A percentile compares a stretch with the other conserved stretches of the same genome.
phyloP scores from a whole-genome alignment of 768 basidiomycete species.

The Rhodotorula graminis region DNA sequence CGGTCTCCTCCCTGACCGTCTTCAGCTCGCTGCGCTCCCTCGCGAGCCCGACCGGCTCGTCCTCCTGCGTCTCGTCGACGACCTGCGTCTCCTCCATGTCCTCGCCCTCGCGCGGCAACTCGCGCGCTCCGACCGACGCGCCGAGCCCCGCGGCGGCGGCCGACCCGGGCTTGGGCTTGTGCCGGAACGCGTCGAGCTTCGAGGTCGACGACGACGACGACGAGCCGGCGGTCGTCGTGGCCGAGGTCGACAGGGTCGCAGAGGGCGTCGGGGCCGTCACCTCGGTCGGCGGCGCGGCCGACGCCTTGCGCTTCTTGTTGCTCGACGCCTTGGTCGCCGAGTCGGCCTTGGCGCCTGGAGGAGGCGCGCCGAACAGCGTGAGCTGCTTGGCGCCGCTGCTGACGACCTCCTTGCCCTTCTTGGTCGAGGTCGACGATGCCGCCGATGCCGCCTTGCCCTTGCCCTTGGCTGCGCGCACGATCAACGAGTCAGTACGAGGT shows the following conservation, averaged over 20 bases:
- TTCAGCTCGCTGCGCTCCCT: constrained; percentile 1
- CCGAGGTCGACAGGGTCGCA: background rate
- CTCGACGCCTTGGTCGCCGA: background rate
- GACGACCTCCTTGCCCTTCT: constrained; percentile 13
- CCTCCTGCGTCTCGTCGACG: constrained; percentile 9
- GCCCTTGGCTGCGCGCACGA: constrained; percentile 14
- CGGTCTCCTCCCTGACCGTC: constrained; percentile 9
- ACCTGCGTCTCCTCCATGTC: constrained; percentile 29
- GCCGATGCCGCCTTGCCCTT: constrained; percentile 11
- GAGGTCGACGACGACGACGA: background rate
- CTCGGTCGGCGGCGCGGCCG: background rate
- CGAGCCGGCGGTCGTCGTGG: too few species aligned
- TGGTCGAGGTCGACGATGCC: background rate
- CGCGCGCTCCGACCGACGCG: constrained; percentile 1
- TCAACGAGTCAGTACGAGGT: too few species aligned
- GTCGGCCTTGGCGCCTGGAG: constrained; percentile 9
- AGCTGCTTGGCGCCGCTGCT: constrained; percentile 6
- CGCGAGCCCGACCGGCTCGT: background rate
- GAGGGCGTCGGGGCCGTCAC: background rate
- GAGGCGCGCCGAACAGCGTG: constrained; percentile 36
- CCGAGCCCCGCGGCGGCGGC: constrained; percentile 11
- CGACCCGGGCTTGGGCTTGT: constrained; percentile 9
- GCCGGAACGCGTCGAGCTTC: constrained; percentile 12
- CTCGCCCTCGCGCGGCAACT: constrained; percentile 30
- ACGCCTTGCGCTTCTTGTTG: constrained; percentile 40